Conservation (phyloP, 2,329 filamentous ascomycete species). For the Fusarium armeniacum region DNA sequence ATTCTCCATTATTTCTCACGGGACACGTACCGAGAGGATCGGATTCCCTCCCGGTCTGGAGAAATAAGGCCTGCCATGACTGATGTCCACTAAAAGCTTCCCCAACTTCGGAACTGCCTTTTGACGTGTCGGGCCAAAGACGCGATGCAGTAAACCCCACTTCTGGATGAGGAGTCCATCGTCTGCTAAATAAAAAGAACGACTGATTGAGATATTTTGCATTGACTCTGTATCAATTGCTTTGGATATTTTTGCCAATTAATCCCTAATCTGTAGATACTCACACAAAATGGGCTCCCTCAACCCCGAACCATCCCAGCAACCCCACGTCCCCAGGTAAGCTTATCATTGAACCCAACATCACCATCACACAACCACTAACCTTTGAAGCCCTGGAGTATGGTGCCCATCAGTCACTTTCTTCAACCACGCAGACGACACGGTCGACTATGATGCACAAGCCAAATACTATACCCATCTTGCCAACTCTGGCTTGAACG, state of each 20-base stretch:
- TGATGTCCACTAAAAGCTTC: not conserved
- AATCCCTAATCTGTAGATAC: not conserved
- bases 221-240: slow-evolving; percentile 17
- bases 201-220: slow-evolving; percentile 1
- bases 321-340: slow-evolving; percentile 49
- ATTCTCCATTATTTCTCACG: not conserved
- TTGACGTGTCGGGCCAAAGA: slow-evolving; percentile 21
- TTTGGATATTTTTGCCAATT: not conserved
- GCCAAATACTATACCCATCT: slow-evolving; percentile 66
- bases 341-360: not conserved
- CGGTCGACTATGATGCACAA: slow-evolving; percentile 63
- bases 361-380: not conserved
- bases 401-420: slow-evolving; percentile 69
- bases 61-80: not conserved
- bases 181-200: slow-evolving; percentile 24
- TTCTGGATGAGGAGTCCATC: slow-evolving; percentile 34
- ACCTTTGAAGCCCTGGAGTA: slow-evolving; percentile 46
- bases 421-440: slow-evolving; percentile 65
- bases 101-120: slow-evolving; percentile 17
- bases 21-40: slow-evolving; percentile 9
- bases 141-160: slow-evolving; percentile 38
- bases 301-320: slow-evolving; percentile 23
- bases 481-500: slow-evolving; percentile 63
- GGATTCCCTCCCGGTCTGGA: slow-evolving; percentile 17
- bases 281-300: slow-evolving; percentile 33